Conservation (phyloP, 1,284 basidiomycete genomes). For the Marasmius tenuissimus region DNA sequence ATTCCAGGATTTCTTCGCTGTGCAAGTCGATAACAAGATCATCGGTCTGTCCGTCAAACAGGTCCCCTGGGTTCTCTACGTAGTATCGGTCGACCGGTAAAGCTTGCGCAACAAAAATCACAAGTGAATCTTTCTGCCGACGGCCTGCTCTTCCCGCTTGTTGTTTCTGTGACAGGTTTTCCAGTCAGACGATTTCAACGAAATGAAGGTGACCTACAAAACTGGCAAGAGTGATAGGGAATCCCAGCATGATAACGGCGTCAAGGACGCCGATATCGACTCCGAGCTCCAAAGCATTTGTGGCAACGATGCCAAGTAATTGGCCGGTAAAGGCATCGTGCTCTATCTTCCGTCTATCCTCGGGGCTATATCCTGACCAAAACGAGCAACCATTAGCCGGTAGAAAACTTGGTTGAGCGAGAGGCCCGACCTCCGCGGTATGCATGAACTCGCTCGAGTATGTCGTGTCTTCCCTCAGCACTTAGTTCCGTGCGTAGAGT, state of each 20-base stretch:
- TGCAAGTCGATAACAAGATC: constrained; percentile 75
- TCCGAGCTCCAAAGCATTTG: constrained; percentile 88
- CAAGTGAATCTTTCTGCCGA: constrained; percentile 80
- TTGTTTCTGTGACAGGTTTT: constrained; percentile 56
- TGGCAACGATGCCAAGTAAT: constrained; percentile 86
- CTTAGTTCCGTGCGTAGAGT: constrained; percentile 73
- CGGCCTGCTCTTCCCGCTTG: constrained; percentile 90
- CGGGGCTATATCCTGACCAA: constrained; percentile 1
- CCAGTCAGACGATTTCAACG: constrained; percentile 1
- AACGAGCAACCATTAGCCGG: neutral
- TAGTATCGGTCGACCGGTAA: constrained; percentile 82
- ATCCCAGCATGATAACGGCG: constrained; percentile 88
- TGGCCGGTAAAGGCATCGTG: constrained; percentile 84
- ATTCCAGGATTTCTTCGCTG: constrained; percentile 76
- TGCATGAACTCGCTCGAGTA: constrained; percentile 77
- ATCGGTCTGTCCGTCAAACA: constrained; percentile 64
- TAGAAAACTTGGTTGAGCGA: neutral
- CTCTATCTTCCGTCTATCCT: constrained; percentile 86
- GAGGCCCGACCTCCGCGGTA: constrained; percentile 73
- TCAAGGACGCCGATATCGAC: constrained; percentile 90
- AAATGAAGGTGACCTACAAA: constrained; percentile 52
- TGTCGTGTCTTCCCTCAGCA: constrained; percentile 74
- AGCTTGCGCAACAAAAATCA: constrained; percentile 73
- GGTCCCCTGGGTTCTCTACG: constrained; percentile 66
- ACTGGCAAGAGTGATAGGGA: constrained; percentile 78